phyloP scores from a whole-genome alignment of 2,329 filamentous ascomycete species.

The Zymoseptoria passerinii region DNA sequence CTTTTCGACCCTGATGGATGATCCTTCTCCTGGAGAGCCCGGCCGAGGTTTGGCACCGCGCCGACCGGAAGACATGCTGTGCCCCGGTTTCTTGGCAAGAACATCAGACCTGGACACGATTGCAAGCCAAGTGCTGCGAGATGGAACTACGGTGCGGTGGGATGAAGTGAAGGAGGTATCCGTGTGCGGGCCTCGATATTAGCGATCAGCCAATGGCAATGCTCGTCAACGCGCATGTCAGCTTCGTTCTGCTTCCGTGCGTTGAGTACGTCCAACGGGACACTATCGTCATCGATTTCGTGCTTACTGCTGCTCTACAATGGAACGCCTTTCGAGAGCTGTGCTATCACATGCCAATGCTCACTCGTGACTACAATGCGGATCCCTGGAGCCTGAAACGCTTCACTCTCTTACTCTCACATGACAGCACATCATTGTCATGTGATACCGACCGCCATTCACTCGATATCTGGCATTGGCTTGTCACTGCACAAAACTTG shows the following conservation, averaged over 20 bases:
- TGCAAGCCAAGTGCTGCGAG: no score
- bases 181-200: neutral
- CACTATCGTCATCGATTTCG: neutral
- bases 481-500: neutral
- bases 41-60: no score
- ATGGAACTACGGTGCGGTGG: neutral
- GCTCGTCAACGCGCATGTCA: neutral
- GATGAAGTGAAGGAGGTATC: neutral
- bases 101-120: no score
- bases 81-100: no score
- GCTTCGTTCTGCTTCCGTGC: neutral
- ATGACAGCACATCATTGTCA: neutral
- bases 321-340: neutral
- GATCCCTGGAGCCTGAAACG: neutral
- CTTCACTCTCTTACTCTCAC: neutral
- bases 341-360: neutral
- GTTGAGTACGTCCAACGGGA: neutral
- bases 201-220: neutral
- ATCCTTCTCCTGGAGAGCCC: no score
- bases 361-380: neutral
- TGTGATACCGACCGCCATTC: neutral
- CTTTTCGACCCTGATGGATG: no score
- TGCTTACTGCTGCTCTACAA: neutral
- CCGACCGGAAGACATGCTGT: no score
- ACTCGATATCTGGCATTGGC: neutral